Conservation (phyloP, 2,329 filamentous ascomycete species). For the Huntiella omanensis region DNA sequence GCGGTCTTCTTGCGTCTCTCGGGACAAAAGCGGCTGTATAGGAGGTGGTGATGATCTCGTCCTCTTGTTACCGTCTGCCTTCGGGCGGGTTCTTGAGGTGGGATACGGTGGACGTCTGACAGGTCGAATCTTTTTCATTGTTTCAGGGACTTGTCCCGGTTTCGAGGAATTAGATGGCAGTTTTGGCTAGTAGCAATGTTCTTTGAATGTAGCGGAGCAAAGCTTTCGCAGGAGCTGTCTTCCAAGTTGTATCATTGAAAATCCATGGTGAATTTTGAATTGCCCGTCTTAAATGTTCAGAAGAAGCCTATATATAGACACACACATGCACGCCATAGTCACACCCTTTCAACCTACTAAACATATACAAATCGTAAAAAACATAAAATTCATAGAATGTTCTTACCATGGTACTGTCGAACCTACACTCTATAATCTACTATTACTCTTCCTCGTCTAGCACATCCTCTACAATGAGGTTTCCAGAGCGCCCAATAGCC, state of each 20-base stretch:
- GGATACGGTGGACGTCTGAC: constrained; percentile 83
- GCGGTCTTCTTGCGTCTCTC: constrained; percentile 22
- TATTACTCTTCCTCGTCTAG: constrained; percentile 12
- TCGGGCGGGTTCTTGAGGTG: constrained; percentile 62
- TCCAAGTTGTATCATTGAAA: neutral
- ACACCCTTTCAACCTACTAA: neutral
- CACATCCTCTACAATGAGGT: constrained; percentile 68
- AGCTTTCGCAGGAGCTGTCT: neutral
- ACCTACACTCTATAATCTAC: neutral
- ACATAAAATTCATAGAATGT: neutral
- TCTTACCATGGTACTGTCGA: constrained; percentile 7
- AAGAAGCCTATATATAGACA: no score
- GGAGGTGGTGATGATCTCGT: constrained; percentile 91
- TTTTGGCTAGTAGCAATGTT: neutral
- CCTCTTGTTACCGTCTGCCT: constrained; percentile 51
- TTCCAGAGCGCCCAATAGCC: constrained; percentile 64
- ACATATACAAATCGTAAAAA: no score
- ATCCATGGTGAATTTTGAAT: neutral
- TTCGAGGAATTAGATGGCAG: neutral
- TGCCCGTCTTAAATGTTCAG: no score
- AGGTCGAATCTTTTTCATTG: constrained; percentile 39
- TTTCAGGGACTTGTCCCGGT: constrained; percentile 2
- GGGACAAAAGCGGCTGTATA: constrained; percentile 37
- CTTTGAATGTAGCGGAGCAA: neutral
- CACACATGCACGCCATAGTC: neutral